Percentiles rank a stretch among this genome's conserved stretches.
phyloP scores from a whole-genome alignment of 192 early-diverging fungal species.

The Chytriomyces hyalinus region DNA sequence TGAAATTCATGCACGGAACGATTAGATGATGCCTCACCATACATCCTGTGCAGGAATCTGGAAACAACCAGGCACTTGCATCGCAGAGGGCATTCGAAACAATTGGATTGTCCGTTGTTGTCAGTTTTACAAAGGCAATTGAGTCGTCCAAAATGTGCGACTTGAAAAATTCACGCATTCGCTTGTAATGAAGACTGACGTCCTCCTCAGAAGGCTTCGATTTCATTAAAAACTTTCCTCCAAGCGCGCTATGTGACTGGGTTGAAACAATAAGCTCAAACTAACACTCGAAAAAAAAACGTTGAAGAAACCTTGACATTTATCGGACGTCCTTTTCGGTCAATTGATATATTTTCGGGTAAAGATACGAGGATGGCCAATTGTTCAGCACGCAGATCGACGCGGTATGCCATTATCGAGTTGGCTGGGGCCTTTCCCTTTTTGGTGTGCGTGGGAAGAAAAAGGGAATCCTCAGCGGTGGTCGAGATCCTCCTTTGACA shows the following conservation, averaged over 20 bases:
- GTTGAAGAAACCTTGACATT: background rate
- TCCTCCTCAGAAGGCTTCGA: slow-evolving; percentile 1
- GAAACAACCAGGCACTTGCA: slow-evolving; percentile 7
- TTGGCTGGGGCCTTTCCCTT: background rate
- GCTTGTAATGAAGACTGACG: slow-evolving; percentile 1
- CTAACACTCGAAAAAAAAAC: too few species aligned
- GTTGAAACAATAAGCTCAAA: background rate
- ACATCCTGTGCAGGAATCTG: slow-evolving; percentile 16
- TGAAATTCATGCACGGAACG: background rate
- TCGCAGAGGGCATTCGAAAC: slow-evolving; percentile 12
- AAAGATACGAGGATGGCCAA: background rate
- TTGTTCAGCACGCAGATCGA: background rate
- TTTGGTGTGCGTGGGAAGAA: too few species aligned
- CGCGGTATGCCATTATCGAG: background rate
- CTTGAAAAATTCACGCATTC: slow-evolving; percentile 17
- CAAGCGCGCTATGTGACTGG: background rate
- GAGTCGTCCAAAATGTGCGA: slow-evolving; percentile 8
- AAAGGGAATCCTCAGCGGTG: too few species aligned
- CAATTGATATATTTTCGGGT: background rate
- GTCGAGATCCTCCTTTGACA: background rate
- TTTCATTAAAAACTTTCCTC: background rate
- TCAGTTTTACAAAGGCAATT: background rate
- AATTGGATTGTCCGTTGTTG: background rate
- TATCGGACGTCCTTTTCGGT: background rate
- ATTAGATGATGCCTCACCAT: slow-evolving; percentile 3